Evolutionary conservation across 208 protist species (phyloP).

Genomic region (Leishmania aethiopica): DNA sequence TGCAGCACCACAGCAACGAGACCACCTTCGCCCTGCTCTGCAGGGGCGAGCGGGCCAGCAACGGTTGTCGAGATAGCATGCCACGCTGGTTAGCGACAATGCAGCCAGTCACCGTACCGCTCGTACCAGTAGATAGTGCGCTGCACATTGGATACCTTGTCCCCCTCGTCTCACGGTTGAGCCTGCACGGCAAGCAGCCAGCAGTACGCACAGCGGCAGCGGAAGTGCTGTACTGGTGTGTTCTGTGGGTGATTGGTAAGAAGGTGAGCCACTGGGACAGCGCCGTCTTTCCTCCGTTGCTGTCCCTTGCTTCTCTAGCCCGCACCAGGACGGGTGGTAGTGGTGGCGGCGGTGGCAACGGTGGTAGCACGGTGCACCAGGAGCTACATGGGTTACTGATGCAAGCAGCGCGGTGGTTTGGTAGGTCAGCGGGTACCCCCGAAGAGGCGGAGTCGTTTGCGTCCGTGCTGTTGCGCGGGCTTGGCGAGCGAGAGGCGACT

Average conservation of each 20-base stretch:
- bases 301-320: conserved; percentile 57
- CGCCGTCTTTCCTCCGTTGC: conserved; percentile 50
- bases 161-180: conserved; percentile 62
- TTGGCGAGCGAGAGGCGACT: conserved; percentile 8
- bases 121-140: conserved; percentile 12
- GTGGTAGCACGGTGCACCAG: not conserved
- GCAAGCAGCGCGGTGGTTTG: conserved; percentile 16
- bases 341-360: conserved; percentile 32
- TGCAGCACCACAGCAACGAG: not conserved
- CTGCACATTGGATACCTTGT: conserved; percentile 75
- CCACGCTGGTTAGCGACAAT: not conserved
- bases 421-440: not conserved
- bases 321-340: conserved; percentile 10
- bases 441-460: conserved; percentile 1
- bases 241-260: conserved; percentile 70
- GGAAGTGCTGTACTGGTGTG: conserved; percentile 88
- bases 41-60: not conserved
- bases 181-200: conserved; percentile 50
- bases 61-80: not conserved
- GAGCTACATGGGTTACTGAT: conserved; percentile 6
- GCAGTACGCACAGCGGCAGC: conserved; percentile 78
- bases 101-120: conserved; percentile 1
- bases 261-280: conserved; percentile 36
- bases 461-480: conserved; percentile 8
- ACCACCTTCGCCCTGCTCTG: conserved; percentile 1